Conservation (phyloP, 2,329 filamentous ascomycete species). For the Parastagonospora nodorum region DNA sequence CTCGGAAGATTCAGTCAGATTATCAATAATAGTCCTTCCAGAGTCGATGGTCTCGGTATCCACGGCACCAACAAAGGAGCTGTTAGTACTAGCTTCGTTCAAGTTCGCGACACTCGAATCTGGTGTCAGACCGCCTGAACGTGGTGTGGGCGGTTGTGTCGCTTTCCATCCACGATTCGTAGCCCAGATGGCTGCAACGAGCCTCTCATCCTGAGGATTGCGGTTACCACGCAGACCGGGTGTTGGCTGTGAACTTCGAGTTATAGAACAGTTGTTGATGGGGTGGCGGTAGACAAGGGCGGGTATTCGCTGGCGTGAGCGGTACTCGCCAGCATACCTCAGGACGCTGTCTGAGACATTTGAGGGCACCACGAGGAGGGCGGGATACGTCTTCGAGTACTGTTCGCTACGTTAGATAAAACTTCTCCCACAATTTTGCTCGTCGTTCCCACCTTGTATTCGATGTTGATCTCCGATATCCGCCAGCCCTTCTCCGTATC, state of each 20-base stretch:
- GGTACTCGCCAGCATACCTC: constrained; percentile 88
- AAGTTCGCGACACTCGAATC: constrained; percentile 42
- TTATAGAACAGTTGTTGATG: constrained; percentile 95
- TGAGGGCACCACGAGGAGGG: constrained; percentile 80
- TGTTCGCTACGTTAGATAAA: constrained; percentile 21
- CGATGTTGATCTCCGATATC: constrained; percentile 84
- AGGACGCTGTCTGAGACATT: constrained; percentile 96
- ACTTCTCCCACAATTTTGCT: neutral
- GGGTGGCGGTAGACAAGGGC: constrained; percentile 93
- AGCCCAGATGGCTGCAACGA: constrained; percentile 90
- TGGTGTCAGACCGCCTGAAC: constrained; percentile 31
- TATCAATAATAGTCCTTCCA: constrained; percentile 27
- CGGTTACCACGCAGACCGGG: constrained; percentile 85
- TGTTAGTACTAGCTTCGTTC: constrained; percentile 37
- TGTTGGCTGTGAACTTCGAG: constrained; percentile 88
- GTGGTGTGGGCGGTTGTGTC: constrained; percentile 29
- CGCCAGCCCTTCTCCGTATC: constrained; percentile 83
- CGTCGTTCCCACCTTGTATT: constrained; percentile 65
- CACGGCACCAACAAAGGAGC: constrained; percentile 40
- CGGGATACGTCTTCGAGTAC: constrained; percentile 93
- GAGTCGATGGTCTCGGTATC: constrained; percentile 26
- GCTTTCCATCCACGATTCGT: constrained; percentile 55
- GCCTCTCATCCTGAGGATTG: constrained; percentile 93
- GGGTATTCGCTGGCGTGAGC: constrained; percentile 86
- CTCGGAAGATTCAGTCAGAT: constrained; percentile 43